phyloP scores from a whole-genome alignment of 768 basidiomycete species.

The Roridomyces roridus region DNA sequence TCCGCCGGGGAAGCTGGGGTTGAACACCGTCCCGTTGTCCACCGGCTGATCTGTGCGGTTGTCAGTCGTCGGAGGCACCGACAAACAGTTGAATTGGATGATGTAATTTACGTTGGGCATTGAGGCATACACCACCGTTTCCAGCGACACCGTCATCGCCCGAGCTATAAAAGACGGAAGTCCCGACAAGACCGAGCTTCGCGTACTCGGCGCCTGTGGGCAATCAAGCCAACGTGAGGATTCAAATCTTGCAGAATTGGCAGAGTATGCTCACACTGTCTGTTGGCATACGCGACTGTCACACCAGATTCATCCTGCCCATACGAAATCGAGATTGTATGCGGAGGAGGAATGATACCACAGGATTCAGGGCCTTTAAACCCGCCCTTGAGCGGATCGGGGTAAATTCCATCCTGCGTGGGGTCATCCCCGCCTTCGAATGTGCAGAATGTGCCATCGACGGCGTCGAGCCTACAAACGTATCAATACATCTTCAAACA shows the following conservation, averaged over 20 bases:
- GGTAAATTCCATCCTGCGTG: constrained; percentile 44
- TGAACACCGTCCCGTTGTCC: constrained; percentile 29
- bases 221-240: background rate
- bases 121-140: constrained; percentile 31
- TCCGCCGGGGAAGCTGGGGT: constrained; percentile 26
- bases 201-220: constrained; percentile 24
- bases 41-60: constrained; percentile 15
- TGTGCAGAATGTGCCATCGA: constrained; percentile 39
- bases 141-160: constrained; percentile 48
- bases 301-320: constrained; percentile 40
- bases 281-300: constrained; percentile 35
- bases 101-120: constrained; percentile 26
- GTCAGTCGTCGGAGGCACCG: too few species aligned
- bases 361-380: constrained; percentile 45
- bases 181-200: constrained; percentile 43
- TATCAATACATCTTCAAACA: background rate
- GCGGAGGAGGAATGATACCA: constrained; percentile 41
- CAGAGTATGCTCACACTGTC: constrained; percentile 48
- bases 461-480: constrained; percentile 42
- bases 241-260: too few species aligned
- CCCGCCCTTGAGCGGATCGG: constrained; percentile 44
- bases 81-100: too few species aligned
- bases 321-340: constrained; percentile 39
- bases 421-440: constrained; percentile 54
- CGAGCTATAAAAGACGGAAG: constrained; percentile 41